A percentile compares a stretch with the other conserved stretches of the same genome.
These are phyloP conservation scores for Coelastrella sp. DNA, from an alignment of 139 green algal genomes.

Conservation along the genomic window DNA sequence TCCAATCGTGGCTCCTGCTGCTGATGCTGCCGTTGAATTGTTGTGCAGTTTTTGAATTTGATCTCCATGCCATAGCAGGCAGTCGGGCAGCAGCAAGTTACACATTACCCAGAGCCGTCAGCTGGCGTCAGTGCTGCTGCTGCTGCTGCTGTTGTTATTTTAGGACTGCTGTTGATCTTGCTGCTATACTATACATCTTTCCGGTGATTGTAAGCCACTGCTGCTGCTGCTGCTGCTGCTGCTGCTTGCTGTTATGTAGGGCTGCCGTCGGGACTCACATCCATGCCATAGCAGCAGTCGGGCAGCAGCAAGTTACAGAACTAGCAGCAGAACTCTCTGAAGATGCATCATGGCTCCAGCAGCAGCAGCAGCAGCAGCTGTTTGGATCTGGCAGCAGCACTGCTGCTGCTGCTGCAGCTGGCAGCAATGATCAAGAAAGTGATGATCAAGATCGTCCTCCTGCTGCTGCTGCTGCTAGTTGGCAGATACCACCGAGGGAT, in stretches of 20 bases:
- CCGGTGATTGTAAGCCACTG: neutral
- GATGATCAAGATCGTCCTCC: neutral
- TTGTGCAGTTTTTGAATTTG: no score
- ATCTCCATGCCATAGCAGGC: no score
- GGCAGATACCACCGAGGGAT: neutral
- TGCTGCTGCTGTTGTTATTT: neutral
- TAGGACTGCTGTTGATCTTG: neutral
- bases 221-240: slow-evolving; percentile 25
- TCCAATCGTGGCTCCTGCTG: no score
- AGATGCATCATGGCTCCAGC: neutral
- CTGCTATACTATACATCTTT: neutral
- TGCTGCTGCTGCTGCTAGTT: neutral
- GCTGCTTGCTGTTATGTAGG: slow-evolving; percentile 26
- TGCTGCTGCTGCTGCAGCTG: slow-evolving; percentile 6
- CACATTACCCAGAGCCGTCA: no score
- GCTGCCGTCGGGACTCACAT: slow-evolving; percentile 48
- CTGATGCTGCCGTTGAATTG: no score
- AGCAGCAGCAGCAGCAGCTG: slow-evolving; percentile 30
- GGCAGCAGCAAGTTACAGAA: neutral
- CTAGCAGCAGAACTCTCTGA: slow-evolving; percentile 51
- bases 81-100: no score
- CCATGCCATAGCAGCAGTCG: slow-evolving; percentile 37
- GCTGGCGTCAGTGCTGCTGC: no score
- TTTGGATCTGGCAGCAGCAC: slow-evolving; percentile 3
- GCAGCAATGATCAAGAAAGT: neutral